Base-by-base conservation (phyloP, 805 yeast species). In the Jamesozyma lodderae region DNA sequence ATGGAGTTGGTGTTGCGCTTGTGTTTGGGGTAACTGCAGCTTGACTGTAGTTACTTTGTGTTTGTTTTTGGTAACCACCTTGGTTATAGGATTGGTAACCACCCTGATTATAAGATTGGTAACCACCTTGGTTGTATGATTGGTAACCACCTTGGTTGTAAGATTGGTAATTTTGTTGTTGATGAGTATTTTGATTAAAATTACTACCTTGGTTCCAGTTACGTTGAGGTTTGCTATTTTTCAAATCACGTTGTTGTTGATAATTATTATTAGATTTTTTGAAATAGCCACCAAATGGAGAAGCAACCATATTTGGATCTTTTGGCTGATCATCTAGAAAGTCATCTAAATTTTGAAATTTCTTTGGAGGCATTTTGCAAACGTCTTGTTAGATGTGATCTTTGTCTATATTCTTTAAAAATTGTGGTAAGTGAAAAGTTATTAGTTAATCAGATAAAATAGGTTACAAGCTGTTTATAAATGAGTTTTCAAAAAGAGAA, bases 1-100 rank as follows among this genome's bases (percentile, higher is more conserved):
- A 57, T 36, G 72, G 70, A 5, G 70, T 62, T 28, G 60, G 62
- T 3, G 59, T 53, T 10, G 41, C 46, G 55, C 64, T 44, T 36
- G 50, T 46, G 37, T 53, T 36, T 62, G 69, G 63, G 6, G 60
- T 49, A 52, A 65, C 45, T 52, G 56, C 46, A n/a, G 60, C 46
- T 32, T 52, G 66, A 45, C 34, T 64, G 54, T 62, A 51, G 27
- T 47, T 43, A 25, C 39, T 25, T 36, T 38, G 37, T 26, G 43
- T 41, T 30, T 37, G 26, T 31, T 38, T 40, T 29, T 45, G 46
- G 37, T 49, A 45, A 13, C 21, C 15, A 16, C 40, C 40, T 26
- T 36, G 34, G 20, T 35, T 40, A 38, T 43, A 40, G 22, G 45
- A 42, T 26, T 46, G 48, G 30, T 48, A 43, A 17, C 22, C 22